These are phyloP conservation scores for Cryptomeria japonica DNA, from an alignment of 75 land plant species.

Conservation along the genomic window DNA sequence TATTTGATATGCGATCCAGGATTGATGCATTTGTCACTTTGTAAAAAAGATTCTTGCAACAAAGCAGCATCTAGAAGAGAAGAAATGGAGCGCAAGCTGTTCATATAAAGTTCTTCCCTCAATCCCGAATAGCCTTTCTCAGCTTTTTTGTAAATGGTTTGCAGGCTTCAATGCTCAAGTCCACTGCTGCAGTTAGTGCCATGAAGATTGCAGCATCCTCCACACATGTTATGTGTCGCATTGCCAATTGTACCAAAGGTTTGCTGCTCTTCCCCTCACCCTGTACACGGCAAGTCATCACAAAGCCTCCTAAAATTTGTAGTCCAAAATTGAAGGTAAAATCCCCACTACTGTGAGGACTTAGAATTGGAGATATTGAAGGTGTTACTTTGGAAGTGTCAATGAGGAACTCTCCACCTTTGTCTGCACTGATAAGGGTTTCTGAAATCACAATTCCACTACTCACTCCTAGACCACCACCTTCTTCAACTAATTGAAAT, in stretches of 20 bases:
- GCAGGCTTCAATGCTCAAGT: slow-evolving; percentile 89
- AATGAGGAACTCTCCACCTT: slow-evolving; percentile 84
- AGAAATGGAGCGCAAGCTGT: not conserved
- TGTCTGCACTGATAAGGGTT: slow-evolving; percentile 51
- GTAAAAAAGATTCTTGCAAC: not conserved
- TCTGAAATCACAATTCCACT: slow-evolving; percentile 62
- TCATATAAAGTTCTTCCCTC: not conserved
- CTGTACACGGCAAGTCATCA: slow-evolving; percentile 74
- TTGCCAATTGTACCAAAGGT: slow-evolving; percentile 73
- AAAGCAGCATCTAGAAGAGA: not conserved
- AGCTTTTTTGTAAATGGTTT: slow-evolving; percentile 64
- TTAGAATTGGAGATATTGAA: slow-evolving; percentile 46
- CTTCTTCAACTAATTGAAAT: slow-evolving; percentile 70
- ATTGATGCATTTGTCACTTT: not conserved
- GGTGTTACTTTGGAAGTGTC: slow-evolving; percentile 61
- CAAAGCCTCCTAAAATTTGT: slow-evolving; percentile 43
- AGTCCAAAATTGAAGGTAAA: slow-evolving; percentile 30
- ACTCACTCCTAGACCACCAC: slow-evolving; percentile 21
- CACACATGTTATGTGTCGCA: slow-evolving; percentile 72
- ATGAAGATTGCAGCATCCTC: slow-evolving; percentile 94
- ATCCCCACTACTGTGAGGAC: slow-evolving; percentile 72
- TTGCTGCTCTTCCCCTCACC: slow-evolving; percentile 74
- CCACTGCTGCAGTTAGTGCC: slow-evolving; percentile 92
- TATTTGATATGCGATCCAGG: not conserved
- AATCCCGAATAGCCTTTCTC: slow-evolving; percentile 18